Evolutionary conservation across 2,329 filamentous ascomycete genomes (phyloP), one percentile per base, ranked within the genome.

Genomic region (Thelonectria olida): DNA sequence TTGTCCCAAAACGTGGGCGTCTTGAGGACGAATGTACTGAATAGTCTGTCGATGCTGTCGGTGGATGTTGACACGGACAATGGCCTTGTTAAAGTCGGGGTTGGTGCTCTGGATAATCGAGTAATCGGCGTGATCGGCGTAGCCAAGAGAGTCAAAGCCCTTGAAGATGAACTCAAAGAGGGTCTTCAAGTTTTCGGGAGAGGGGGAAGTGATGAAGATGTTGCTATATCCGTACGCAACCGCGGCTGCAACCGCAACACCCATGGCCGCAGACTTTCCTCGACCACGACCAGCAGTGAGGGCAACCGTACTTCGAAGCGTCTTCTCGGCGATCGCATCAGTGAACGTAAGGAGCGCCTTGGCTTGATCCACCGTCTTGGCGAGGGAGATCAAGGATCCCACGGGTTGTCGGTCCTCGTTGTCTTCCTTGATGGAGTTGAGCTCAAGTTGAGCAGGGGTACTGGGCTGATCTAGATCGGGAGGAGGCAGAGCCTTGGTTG

Each of bases 81-180:
- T 97, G 3, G 96, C 96, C 81, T 99, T 99, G 84, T 98, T 97
- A 82, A 98, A 97, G 68, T 97, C 95, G 1, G 96, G 95, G 77
- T 99, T 97, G 4, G 95, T 98, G 1, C 94, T 97, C 74, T 99
- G 96, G 58, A 98, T 93, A 68, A 99, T 98, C 54, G 93, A 96
- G 80, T 99, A 99, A 75, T 99, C 96, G 69, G 93, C 89, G 74
- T 99, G 96, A 71, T 99, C 96, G 66, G 93, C 88, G 73, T 99
- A 99, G 28, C 91, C 92, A 25, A 99, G 84, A 10, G 94, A 92
- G 75, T 99, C 96, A 72, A 99, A 99, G 0, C 94, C 96, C 77
- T 97, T 98, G 84, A 99, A 97, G 17, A 99, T 88, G 72, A 99
- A 99, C 73, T 99, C 94, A 75, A 99, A 99, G 7, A 99, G 84